Conservation (phyloP, 2,329 filamentous ascomycete species). For the Ilyonectria robusta region DNA sequence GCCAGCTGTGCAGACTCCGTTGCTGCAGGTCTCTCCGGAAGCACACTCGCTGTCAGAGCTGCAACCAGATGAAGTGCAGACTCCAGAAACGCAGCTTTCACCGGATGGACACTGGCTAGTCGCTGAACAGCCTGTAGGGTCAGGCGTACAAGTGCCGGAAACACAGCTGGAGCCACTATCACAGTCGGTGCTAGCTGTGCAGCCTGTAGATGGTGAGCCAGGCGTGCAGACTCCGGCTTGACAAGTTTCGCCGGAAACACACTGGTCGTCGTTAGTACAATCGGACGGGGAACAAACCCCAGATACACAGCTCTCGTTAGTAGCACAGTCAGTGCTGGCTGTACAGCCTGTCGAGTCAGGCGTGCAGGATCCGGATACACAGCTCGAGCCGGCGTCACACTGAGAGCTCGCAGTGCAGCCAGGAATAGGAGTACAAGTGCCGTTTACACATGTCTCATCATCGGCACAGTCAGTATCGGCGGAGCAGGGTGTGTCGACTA, state of each 20-base stretch:
- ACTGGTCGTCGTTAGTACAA: neutral
- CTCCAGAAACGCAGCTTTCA: neutral
- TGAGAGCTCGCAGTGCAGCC: neutral
- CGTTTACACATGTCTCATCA: neutral
- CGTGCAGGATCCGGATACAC: neutral
- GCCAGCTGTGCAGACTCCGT: neutral
- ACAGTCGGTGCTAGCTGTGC: neutral
- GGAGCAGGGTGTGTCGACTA: neutral
- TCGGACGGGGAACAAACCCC: constrained; percentile 3
- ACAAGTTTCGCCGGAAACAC: constrained; percentile 3
- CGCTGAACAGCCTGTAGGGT: neutral
- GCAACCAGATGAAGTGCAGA: neutral
- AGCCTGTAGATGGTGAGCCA: neutral
- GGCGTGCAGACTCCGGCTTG: constrained; percentile 4
- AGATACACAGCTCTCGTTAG: neutral
- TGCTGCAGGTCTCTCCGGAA: neutral
- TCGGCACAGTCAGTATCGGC: constrained; percentile 6
- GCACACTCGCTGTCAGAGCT: neutral
- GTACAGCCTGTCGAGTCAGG: neutral
- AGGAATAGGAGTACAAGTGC: neutral
- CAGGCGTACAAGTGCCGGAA: neutral
- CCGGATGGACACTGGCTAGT: neutral
- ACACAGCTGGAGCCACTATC: neutral
- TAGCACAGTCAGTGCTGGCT: neutral
- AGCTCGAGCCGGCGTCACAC: neutral